A percentile compares a stretch with the other conserved stretches of the same genome.
Evolutionary conservation across 345 rosid genomes (phyloP).

Genomic region (Rhodomyrtus tomentosa): DNA sequence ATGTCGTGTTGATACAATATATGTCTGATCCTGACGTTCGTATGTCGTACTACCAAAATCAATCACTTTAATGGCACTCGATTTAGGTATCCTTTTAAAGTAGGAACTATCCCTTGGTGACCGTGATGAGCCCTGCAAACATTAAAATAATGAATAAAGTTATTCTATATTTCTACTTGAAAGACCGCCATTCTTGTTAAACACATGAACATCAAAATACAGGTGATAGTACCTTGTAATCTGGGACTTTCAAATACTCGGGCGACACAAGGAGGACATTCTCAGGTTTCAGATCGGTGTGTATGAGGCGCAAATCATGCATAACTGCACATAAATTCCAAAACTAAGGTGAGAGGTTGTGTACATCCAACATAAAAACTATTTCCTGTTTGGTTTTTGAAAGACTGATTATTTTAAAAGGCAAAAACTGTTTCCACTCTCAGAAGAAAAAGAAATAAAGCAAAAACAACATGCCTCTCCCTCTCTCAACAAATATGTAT

Average conservation of each 20-base stretch:
- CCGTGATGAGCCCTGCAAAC: conserved; percentile 30
- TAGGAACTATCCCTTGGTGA: conserved; percentile 44
- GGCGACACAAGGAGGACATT: conserved; percentile 67
- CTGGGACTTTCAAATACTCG: conserved; percentile 69
- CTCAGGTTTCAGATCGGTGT: conserved; percentile 87
- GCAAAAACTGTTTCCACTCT: not conserved
- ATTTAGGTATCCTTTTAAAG: conserved; percentile 66
- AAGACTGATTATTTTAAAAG: not conserved
- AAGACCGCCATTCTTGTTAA: not conserved
- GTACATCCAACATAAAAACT: not conserved
- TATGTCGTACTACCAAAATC: conserved; percentile 90
- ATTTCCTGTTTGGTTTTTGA: not conserved
- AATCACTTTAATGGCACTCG: conserved; percentile 78
- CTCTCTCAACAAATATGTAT: not conserved
- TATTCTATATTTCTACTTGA: not conserved
- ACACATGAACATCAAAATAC: not conserved
- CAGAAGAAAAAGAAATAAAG: not conserved
- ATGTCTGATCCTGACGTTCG: conserved; percentile 73
- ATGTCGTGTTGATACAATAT: conserved; percentile 76
- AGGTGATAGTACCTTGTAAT: conserved; percentile 42
- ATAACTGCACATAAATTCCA: conserved; percentile 45
- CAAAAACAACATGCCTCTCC: not conserved
- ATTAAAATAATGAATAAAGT: not conserved
- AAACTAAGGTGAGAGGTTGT: not conserved
- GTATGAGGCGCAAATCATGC: conserved; percentile 80